Conservation (phyloP, 306 rosid species). For the Quercus wislizeni region DNA sequence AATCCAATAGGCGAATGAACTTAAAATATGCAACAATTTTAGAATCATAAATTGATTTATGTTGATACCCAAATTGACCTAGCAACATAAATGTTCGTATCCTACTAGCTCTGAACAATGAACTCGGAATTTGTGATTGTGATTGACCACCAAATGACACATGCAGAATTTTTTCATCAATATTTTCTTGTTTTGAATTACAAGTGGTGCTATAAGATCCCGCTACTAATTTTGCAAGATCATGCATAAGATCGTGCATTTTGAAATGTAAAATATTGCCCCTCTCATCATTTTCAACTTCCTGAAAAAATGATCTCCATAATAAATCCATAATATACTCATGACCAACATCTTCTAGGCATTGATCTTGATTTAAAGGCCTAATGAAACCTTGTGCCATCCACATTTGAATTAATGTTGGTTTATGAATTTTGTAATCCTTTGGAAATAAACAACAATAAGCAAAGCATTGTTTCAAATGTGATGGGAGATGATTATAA, state of each 20-base stretch:
- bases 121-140: no score
- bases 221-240: background rate
- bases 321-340: background rate
- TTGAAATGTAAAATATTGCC: background rate
- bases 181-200: background rate
- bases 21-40: accelerated
- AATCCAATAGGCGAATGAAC: no score
- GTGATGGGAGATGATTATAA: background rate
- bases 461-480: background rate
- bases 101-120: no score
- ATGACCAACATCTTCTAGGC: background rate
- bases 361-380: background rate
- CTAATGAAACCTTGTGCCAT: slow-evolving; percentile 4
- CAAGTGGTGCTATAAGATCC: no score
- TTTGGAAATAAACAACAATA: slow-evolving; percentile 16
- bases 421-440: background rate
- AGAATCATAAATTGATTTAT: accelerated
- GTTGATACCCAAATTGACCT: accelerated
- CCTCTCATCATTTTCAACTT: accelerated
- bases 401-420: background rate
- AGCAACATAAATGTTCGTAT: accelerated
- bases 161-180: no score
- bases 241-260: slow-evolving; percentile 5
- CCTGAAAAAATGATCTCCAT: background rate
- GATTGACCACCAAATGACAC: no score